These are phyloP conservation scores for Trichophyton equinum DNA, from an alignment of 2,329 filamentous ascomycete genomes.

Conservation along the genomic window DNA sequence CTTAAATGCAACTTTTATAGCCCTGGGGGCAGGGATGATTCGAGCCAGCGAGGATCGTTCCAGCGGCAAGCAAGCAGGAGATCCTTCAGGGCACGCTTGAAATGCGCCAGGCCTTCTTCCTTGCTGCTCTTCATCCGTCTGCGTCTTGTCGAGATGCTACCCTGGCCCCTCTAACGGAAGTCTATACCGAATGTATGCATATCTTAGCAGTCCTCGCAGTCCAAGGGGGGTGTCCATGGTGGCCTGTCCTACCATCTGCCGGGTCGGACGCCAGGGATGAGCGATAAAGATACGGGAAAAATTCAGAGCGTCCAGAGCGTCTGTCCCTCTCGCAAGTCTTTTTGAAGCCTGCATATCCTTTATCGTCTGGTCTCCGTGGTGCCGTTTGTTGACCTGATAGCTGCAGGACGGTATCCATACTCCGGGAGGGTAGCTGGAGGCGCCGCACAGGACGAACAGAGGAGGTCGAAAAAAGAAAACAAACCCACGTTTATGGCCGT, in stretches of 20 bases:
- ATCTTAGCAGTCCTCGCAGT: background rate
- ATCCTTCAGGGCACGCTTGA: background rate
- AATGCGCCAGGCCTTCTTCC: background rate
- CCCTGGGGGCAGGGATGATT: background rate
- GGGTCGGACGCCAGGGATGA: background rate
- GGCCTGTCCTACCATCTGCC: background rate
- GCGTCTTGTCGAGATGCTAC: background rate
- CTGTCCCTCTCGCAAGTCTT: background rate
- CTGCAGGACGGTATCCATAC: too few relatives aligned
- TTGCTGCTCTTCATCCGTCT: background rate
- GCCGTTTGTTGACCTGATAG: background rate
- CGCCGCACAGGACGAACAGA: background rate
- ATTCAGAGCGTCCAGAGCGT: background rate
- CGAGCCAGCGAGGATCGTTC: background rate
- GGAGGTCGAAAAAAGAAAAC: background rate
- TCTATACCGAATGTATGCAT: background rate
- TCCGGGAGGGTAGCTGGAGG: too few relatives aligned
- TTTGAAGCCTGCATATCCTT: background rate
- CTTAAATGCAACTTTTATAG: background rate
- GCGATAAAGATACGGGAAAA: background rate
- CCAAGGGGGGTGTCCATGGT: background rate
- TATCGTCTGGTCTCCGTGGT: background rate
- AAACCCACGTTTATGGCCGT: background rate
- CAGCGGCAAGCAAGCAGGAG: background rate
- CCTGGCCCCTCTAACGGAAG: background rate